phyloP scores from a whole-genome alignment of 306 rosid species.

The Malus asiatica region DNA sequence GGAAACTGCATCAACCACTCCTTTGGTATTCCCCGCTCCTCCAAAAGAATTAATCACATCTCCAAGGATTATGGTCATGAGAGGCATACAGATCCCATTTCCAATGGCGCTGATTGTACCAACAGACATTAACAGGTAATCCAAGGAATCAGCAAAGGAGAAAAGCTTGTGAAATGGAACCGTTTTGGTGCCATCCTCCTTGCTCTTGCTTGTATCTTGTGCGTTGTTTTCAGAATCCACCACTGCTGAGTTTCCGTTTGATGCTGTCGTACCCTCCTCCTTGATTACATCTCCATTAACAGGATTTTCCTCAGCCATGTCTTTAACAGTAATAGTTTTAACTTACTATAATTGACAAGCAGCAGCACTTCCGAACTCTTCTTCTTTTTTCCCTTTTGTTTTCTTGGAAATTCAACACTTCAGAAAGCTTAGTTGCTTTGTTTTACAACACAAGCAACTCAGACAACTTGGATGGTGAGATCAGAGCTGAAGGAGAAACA shows the following conservation, averaged over 20 bases:
- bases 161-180: conserved; percentile 74
- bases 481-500: too few relatives aligned
- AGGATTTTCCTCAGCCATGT: conserved; percentile 34
- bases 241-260: conserved; percentile 12
- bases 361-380: background rate
- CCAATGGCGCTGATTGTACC: conserved; percentile 63
- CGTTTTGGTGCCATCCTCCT: conserved; percentile 24
- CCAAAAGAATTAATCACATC: conserved; percentile 59
- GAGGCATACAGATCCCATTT: conserved; percentile 52
- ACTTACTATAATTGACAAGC: background rate
- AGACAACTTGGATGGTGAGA: background rate
- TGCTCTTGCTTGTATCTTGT: conserved; percentile 26
- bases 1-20: conserved; percentile 54
- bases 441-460: too few relatives aligned
- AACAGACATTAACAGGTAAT: conserved; percentile 46
- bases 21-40: conserved; percentile 6
- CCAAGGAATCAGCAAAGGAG: conserved; percentile 67
- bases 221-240: conserved; percentile 14
- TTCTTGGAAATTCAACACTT: too few relatives aligned
- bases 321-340: background rate
- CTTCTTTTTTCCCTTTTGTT: too few relatives aligned
- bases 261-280: conserved; percentile 27
- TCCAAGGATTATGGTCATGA: conserved; percentile 63
- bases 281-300: conserved; percentile 18
- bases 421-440: too few relatives aligned